Percentiles rank a stretch among this genome's conserved stretches.
Conservation (phyloP, 176 grass and related monocot species). For the Bonia amplexicaulis region DNA sequence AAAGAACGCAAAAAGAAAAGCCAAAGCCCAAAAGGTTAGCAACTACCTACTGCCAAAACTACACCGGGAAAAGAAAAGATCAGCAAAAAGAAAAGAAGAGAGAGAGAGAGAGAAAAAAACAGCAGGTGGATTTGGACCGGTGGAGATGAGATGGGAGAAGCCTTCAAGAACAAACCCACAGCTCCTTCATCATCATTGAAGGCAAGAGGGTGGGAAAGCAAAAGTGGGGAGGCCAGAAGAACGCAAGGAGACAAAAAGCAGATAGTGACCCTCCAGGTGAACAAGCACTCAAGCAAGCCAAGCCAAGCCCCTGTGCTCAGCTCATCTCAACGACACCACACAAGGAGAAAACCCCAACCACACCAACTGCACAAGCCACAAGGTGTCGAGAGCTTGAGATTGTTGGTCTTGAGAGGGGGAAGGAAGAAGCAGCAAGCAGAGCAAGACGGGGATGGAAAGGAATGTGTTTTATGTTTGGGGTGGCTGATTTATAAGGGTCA, state of each 20-base stretch:
- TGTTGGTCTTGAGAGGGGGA: not conserved
- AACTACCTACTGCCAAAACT: slow-evolving; percentile 1
- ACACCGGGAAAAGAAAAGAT: slow-evolving; percentile 10
- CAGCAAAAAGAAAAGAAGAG: not conserved
- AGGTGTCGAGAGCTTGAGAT: not conserved
- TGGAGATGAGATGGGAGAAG: not conserved
- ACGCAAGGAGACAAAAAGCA: not conserved
- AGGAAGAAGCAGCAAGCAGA: not conserved
- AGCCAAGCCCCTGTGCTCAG: not conserved
- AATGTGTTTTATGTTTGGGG: not conserved
- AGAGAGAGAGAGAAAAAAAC: not conserved
- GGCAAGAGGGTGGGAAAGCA: slow-evolving; percentile 29
- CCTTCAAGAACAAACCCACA: slow-evolving; percentile 21
- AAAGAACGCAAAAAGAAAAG: not conserved
- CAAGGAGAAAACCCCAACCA: not conserved
- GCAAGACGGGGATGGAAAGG: slow-evolving; percentile 5
- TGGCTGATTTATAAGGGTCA: slow-evolving; percentile 31
- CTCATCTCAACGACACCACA: not conserved
- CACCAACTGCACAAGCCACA: not conserved
- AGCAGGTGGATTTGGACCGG: not conserved
- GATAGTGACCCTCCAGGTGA: slow-evolving; percentile 38
- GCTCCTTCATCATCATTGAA: slow-evolving; percentile 16
- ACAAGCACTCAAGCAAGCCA: slow-evolving; percentile 24
- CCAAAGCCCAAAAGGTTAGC: not conserved
- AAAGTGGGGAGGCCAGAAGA: not conserved